Percentiles rank a stretch among this genome's conserved stretches.
These are phyloP conservation scores for Atkinsonella texensis DNA, from an alignment of 2,329 filamentous ascomycete genomes.

Conservation along the genomic window DNA sequence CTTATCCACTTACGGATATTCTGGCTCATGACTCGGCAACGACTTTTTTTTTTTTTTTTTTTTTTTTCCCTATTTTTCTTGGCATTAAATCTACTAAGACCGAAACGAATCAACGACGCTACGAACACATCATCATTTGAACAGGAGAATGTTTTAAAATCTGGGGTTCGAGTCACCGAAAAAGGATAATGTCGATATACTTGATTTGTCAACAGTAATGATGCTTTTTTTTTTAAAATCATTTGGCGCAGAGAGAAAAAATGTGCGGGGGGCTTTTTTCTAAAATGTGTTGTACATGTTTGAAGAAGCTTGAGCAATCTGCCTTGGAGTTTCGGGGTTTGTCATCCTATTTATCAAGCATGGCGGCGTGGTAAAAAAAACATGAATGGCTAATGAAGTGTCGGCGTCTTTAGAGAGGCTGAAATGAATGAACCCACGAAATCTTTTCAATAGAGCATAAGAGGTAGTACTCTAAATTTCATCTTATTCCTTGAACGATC, in stretches of 20 bases:
- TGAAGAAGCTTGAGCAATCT: not conserved
- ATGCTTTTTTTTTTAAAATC: not conserved
- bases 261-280: not conserved
- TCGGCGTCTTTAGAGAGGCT: too few species aligned
- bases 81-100: not conserved
- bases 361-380: not conserved
- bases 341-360: not conserved
- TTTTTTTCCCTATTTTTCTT: not conserved
- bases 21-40: too few species aligned
- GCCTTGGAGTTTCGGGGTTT: not conserved
- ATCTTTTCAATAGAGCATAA: too few species aligned
- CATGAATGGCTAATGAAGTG: not conserved
- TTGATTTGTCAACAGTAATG: not conserved
- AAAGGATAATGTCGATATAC: not conserved
- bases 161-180: not conserved
- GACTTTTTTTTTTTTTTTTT: too few species aligned
- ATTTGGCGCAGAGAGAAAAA: not conserved
- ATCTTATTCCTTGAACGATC: too few species aligned
- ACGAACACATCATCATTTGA: slow-evolving; percentile 2
- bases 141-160: not conserved
- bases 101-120: slow-evolving; percentile 3
- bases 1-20: too few species aligned
- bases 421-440: too few species aligned
- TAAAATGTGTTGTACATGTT: not conserved
- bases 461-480: too few species aligned